Base-by-base conservation (phyloP, 108 stramenopile genomes). In the Stephanodiscus minutulus region DNA sequence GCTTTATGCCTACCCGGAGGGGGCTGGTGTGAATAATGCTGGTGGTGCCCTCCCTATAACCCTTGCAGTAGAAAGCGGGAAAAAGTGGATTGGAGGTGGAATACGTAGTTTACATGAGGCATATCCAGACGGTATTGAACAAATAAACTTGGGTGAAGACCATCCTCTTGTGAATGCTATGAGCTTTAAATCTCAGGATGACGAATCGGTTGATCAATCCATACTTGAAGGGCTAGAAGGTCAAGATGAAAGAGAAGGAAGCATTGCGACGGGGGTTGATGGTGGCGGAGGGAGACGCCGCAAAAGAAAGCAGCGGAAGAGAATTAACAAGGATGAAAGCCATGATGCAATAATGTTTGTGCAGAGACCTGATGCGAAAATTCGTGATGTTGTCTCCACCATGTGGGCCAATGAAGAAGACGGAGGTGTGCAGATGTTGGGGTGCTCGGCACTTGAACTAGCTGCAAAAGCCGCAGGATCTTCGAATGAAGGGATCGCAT, bases 321-420 rank as follows among this genome's bases (percentile, higher is more conserved):
- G 63, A 55, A 79, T 90, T 47, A 80, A 90, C 66, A 88, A 88
- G 53, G 92, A 94, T 58, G 88, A 91, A 68, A 86, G 88, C 39
- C 83, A 94, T 55, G 93, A 91, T 73, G 93, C 93, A 47, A 88
- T 94, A 62, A 91, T 94, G 90, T 70, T 94, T 17, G 93, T 94
- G 5, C 93, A 94, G 76, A 76, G 82, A 65, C 25, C 80, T 0
- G 64, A 83, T 68, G 86, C 85, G 0, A 69, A 78, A 33, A 69
- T 88, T 17, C 52, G 84, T 18, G 93, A 94, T 66, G 85, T 94
- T 8, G 76, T 87, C 17, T 83, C 85, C 10, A 77, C 77, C 43
- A 90, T 94, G 93, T 94, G 93, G 93, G 93, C 93, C 5, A 87
- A 91, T 57, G 90, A 91, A 83, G 90, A 91, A 69, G 93, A 94